Percentiles rank a stretch among this genome's conserved stretches.
phyloP scores from a whole-genome alignment of 257 asterid genomes.

The Salvia hispanica region DNA sequence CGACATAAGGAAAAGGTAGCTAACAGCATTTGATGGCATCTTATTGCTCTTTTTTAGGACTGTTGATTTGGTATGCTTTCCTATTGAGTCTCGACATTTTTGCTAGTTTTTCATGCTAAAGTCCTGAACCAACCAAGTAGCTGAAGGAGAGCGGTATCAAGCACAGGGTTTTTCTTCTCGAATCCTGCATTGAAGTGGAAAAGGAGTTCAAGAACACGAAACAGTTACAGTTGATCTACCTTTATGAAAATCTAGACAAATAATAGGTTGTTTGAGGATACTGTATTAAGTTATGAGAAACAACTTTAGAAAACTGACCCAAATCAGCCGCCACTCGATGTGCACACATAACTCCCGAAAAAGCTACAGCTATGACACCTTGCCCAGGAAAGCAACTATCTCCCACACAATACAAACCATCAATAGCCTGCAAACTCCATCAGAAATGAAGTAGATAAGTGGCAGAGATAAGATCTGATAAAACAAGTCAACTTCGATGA shows the following conservation, averaged over 20 bases:
- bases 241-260: no score
- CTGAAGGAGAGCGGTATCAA: slow-evolving; percentile 72
- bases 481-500: slow-evolving; percentile 7
- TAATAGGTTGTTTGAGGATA: no score
- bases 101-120: slow-evolving; percentile 52
- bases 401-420: slow-evolving; percentile 94
- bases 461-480: slow-evolving; percentile 18
- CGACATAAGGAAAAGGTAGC: slow-evolving; percentile 20
- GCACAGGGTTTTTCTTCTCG: slow-evolving; percentile 66
- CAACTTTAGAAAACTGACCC: slow-evolving; percentile 45
- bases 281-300: not conserved
- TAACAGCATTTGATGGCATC: slow-evolving; percentile 24
- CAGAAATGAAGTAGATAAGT: slow-evolving; percentile 24
- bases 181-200: slow-evolving; percentile 48
- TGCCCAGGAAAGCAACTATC: slow-evolving; percentile 99
- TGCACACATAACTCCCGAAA: slow-evolving; percentile 99
- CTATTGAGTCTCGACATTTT: not conserved
- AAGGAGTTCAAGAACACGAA: not conserved
- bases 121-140: slow-evolving; percentile 91
- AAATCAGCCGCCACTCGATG: slow-evolving; percentile 96
- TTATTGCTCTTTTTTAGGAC: slow-evolving; percentile 17
- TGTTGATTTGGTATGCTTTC: slow-evolving; percentile 23
- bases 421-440: slow-evolving; percentile 63
- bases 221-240: not conserved
- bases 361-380: slow-evolving; percentile 98